These are phyloP conservation scores for Xylaria acuta DNA, from an alignment of 495 filamentous ascomycete species.

Conservation along the genomic window DNA sequence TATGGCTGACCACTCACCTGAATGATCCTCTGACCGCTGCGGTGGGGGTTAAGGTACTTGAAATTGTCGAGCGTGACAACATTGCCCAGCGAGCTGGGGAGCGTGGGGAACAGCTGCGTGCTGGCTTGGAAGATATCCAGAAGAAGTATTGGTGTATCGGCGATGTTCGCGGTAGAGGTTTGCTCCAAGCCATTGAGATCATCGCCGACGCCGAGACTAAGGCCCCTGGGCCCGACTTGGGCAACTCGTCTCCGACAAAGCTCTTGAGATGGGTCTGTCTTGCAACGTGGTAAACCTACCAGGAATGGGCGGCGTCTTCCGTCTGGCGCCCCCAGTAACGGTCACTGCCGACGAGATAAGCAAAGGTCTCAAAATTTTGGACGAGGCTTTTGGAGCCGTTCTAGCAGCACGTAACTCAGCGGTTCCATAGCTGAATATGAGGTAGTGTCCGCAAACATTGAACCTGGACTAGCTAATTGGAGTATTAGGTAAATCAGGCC, in stretches of 20 bases:
- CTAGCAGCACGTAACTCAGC: neutral
- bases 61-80: constrained; percentile 59
- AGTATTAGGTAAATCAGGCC: neutral
- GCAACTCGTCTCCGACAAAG: constrained; percentile 51
- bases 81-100: constrained; percentile 47
- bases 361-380: constrained; percentile 53
- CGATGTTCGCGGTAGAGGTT: constrained; percentile 60
- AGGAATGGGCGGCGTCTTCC: constrained; percentile 60
- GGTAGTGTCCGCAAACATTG: neutral
- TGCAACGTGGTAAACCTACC: constrained; percentile 58
- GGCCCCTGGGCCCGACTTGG: constrained; percentile 52
- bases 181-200: constrained; percentile 62
- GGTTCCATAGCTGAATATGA: neutral
- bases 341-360: constrained; percentile 57
- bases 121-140: constrained; percentile 50
- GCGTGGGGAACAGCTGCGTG: constrained; percentile 50
- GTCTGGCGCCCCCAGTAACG: constrained; percentile 65
- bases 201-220: constrained; percentile 53
- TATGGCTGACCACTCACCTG: constrained; percentile 49
- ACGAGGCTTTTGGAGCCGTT: constrained; percentile 49
- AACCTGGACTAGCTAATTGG: neutral
- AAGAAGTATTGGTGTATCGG: constrained; percentile 61
- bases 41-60: constrained; percentile 62
- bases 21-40: constrained; percentile 63
- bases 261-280: constrained; percentile 58